Percentiles rank a stretch among this genome's conserved stretches.
phyloP scores from a whole-genome alignment of 2,329 filamentous ascomycete species.

The Fusarium beomiforme region DNA sequence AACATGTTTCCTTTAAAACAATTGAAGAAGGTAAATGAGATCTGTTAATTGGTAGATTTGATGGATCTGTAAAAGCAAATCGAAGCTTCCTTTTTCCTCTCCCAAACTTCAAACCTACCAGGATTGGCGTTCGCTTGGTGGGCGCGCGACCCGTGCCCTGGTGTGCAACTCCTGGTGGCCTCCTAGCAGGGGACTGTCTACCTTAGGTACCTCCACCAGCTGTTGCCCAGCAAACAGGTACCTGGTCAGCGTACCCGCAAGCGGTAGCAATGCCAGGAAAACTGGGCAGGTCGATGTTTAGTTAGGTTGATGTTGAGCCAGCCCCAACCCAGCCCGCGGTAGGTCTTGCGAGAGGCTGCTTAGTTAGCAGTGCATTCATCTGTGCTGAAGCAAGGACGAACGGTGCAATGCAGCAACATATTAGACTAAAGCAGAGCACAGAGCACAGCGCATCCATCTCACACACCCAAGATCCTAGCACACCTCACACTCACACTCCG shows the following conservation, averaged over 20 bases:
- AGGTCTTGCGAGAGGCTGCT: conserved; percentile 5
- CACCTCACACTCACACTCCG: conserved; percentile 1
- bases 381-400: neutral
- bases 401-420: neutral
- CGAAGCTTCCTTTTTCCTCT: conserved; percentile 26
- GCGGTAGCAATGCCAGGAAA: conserved; percentile 29
- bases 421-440: neutral
- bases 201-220: conserved; percentile 35
- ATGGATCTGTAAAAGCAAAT: conserved; percentile 22
- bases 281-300: conserved; percentile 11
- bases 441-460: neutral
- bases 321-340: neutral
- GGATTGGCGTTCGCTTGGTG: conserved; percentile 14
- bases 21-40: conserved; percentile 2
- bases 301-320: neutral
- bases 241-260: conserved; percentile 33
- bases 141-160: conserved; percentile 11
- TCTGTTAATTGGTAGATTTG: conserved; percentile 1
- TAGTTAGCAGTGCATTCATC: conserved; percentile 1
- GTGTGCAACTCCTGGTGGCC: conserved; percentile 35
- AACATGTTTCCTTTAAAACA: neutral
- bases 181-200: conserved; percentile 32
- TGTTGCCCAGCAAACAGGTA: conserved; percentile 34
- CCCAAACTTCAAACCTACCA: conserved; percentile 1
- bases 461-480: conserved; percentile 22